Evolutionary conservation across 2,329 filamentous ascomycete species (phyloP).

Genomic region (Xylariaceae sp.): DNA sequence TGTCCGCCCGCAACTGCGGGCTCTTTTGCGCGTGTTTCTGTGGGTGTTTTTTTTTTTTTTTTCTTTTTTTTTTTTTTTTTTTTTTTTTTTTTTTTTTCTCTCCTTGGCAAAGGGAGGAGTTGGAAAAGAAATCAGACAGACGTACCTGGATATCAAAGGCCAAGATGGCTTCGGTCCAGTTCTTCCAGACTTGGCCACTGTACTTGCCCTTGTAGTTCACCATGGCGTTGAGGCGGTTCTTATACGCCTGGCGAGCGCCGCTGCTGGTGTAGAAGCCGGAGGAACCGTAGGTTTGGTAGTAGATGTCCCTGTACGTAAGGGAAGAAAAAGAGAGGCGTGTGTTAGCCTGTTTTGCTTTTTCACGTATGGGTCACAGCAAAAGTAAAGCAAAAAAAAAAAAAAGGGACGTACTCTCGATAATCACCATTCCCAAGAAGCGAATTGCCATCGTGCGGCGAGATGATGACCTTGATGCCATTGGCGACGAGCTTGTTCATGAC

Average conservation of each 20-base stretch:
- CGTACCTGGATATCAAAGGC: constrained; percentile 31
- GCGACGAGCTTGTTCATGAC: constrained; percentile 25
- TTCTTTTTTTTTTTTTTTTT: too few relatives aligned
- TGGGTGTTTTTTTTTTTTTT: too few relatives aligned
- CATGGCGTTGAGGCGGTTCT: constrained; percentile 29
- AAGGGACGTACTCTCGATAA: constrained; percentile 17
- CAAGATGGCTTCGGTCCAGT: constrained; percentile 31
- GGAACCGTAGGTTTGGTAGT: constrained; percentile 19
- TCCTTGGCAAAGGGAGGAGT: background rate
- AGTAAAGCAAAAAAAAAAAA: background rate
- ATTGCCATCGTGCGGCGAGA: constrained; percentile 32
- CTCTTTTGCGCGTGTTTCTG: too few relatives aligned
- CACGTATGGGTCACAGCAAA: background rate
- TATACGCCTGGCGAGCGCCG: constrained; percentile 28
- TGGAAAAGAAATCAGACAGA: background rate
- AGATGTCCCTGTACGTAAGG: constrained; percentile 21
- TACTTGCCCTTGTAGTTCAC: constrained; percentile 30
- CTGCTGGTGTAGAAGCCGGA: constrained; percentile 28
- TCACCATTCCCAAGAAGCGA: constrained; percentile 17
- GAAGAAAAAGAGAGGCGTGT: too few relatives aligned
- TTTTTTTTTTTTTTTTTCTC: too few relatives aligned
- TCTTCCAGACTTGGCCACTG: constrained; percentile 31
- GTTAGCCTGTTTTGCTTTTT: too few relatives aligned
- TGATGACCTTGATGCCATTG: constrained; percentile 31
- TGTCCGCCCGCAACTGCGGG: too few relatives aligned